Base-by-base conservation (phyloP, 768 basidiomycete genomes). In the Clitopilus passeckerianus region DNA sequence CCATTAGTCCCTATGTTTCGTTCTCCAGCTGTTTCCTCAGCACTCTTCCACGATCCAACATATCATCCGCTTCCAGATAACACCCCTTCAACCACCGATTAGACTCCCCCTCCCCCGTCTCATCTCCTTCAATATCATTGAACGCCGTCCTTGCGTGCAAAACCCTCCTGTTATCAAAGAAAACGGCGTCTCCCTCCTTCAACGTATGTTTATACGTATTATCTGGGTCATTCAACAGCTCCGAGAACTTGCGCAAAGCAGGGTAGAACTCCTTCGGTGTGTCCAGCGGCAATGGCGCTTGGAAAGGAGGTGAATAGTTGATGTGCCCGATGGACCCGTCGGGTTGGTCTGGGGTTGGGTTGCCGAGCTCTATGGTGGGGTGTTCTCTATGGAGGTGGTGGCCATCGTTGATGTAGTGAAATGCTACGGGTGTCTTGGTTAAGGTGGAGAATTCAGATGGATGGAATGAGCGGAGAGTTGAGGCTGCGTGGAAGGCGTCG, bases 271-370 rank as follows among this genome's bases (percentile, higher is more conserved):
- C 71, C 6, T 68, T 61, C 0, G 86, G 81, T 3, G 87, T 86
- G 33, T 72, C 67, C 18, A 81, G 67, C 0, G 80, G 76, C 8
- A 94, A 77, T 0, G 92, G 89, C 0, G 90, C 94, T 74, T 96
- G 94, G 81, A 98, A 98, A 0, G 95, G 95, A 0, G 96, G 96
- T 1, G 91, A 89, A 71, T 96, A 98, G 73, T 95, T 98, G 67
- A 98, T 82, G 60, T 88, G 80, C 46, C 75, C 72, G 64, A 96
- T 80, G 8, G 66, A 67, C 23, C 64, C 67, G 35, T 56, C 54
- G 23, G 62, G 53, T 43, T 23, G 68, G 59, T 22, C 66, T 8
- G 57, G 52, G 9, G 58, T 54, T 1, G 56, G 59, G 57, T 24
- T 65, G 15, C 75, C 74, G 50, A 93, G 77, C 63, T 91, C 82